Base-by-base conservation (phyloP, 2,329 filamentous ascomycete genomes). In the Colletotrichum chrysophilum region DNA sequence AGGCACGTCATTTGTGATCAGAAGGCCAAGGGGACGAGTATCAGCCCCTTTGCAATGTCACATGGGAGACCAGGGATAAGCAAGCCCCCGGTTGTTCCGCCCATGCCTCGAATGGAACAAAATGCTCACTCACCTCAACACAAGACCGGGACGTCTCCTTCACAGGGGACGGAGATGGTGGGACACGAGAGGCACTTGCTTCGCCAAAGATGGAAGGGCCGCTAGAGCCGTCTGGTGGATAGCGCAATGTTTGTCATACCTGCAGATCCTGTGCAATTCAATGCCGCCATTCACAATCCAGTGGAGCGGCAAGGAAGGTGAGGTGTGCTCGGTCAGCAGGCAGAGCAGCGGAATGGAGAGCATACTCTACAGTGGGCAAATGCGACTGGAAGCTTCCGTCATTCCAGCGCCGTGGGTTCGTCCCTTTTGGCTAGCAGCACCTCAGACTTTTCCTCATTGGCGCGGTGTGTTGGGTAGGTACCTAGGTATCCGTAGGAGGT, bases 371-470 rank as follows among this genome's bases (percentile, higher is more conserved):
- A 70, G 32, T n/a, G 32, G 55, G 43, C 43, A 74, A 64, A 32
- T 56, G 69, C 32, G 72, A 76, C 74, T 69, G 70, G 62, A 74
- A 74, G 71, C 74, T 75, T 75, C 71, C 70, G 68, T 70, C 67
- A 76, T 73, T 73, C 75, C 70, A 65, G 56, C 26, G 18, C 18
- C 18, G 55, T 34, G 68, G 60, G 14, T 30, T 38, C 43, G 58
- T 62, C 18, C 58, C 13, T 26, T 36, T 24, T 66, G 61, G 61
- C 28, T 34, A 62, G 30, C n/a, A 36, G 13, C 32, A 32, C 43
- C 43, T 52, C 38, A 52, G 43, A 52, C 43, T 52, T 52, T 52
- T 52, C 6, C n/a, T 2, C 43, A 52, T 52, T 52, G 43, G 43
- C 43, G 26, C 30, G 30, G 30, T 61, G 61, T 43, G 43, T 43